Base-by-base conservation (phyloP, 1,284 basidiomycete genomes). In the Heterobasidion occidentale region DNA sequence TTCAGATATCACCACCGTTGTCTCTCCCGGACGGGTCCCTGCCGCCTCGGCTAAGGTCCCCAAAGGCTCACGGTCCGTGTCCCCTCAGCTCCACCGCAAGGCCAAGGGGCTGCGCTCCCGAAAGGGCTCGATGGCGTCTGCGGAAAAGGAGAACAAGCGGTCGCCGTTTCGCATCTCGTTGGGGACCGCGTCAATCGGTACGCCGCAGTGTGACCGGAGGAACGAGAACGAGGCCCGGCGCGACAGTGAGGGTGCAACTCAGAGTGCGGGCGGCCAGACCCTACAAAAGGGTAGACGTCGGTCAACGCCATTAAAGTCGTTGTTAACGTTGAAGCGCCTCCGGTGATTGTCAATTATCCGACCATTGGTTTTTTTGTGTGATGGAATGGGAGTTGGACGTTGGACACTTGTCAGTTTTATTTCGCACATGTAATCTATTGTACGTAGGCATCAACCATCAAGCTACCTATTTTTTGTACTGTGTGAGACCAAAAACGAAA, bases 231-330 rank as follows among this genome's bases (percentile, higher is more conserved):
- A 20, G 47, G 20, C 47, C 12, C 15, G 19, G 47, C 19, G 27
- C 27, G 27, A 27, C 27, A 6, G 27, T 27, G 27, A 6, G 4
- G 27, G 27, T 27, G 27, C 27, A 27, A 27, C 5, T 27, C 27
- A 27, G 27, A 5, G 3, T 5, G 27, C 27, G 27, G 27, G 27
- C 4, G 27, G 27, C 38, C 38, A 42, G 15, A 47, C 38, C 20
- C 35, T 44, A 35, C 56, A 53, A 20, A 61, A 56, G 47, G 33
- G 51, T 42, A 27, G 27, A 27, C 53, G 56, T 33, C 48, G 61
- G 27, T 58, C 59, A 12, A 61, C 59, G 48, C 59, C 60, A 12
- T 50, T 61, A 51, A 61, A 58, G 52, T 61, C 54, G 8, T 56
- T 61, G 35, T 46, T 61, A 36, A 54, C 52, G 12, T 11, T 42